Evolutionary conservation across 2,329 filamentous ascomycete species (phyloP).

Genomic region (Fusarium irregulare): DNA sequence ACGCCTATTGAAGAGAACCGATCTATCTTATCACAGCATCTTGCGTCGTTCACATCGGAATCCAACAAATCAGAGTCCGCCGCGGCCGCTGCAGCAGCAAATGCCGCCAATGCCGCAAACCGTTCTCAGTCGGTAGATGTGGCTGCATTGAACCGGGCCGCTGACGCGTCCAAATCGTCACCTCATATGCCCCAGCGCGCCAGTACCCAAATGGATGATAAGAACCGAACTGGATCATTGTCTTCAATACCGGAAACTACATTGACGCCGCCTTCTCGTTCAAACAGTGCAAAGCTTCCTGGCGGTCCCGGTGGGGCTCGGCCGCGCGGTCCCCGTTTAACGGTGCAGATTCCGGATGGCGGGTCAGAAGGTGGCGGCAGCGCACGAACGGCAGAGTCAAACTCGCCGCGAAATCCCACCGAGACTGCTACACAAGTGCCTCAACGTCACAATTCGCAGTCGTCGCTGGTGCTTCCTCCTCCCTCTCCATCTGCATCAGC

Average conservation of each 20-base stretch:
- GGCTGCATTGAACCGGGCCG: conserved; percentile 64
- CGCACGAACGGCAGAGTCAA: conserved; percentile 75
- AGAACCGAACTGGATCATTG: conserved; percentile 62
- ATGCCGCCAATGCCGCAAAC: conserved; percentile 48
- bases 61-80: conserved; percentile 53
- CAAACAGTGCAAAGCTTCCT: conserved; percentile 77
- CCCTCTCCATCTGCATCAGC: conserved; percentile 90
- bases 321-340: conserved; percentile 82
- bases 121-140: conserved; percentile 75
- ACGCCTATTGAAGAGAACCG: conserved; percentile 95
- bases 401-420: conserved; percentile 69
- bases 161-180: conserved; percentile 64
- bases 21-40: conserved; percentile 87
- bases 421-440: conserved; percentile 67
- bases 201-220: conserved; percentile 60
- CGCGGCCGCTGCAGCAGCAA: conserved; percentile 43
- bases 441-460: conserved; percentile 66
- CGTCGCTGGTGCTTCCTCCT: conserved; percentile 84
- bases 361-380: conserved; percentile 77
- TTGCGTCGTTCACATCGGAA: conserved; percentile 73
- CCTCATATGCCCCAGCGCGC: conserved; percentile 64
- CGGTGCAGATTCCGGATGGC: conserved; percentile 95
- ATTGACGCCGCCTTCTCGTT: conserved; percentile 78
- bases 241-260: conserved; percentile 73
- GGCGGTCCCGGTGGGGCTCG: conserved; percentile 70